Evolutionary conservation across 169 alveolate genomes (phyloP), one percentile per base, ranked within the genome.

Genomic region (Perkinsus chesapeaki): DNA sequence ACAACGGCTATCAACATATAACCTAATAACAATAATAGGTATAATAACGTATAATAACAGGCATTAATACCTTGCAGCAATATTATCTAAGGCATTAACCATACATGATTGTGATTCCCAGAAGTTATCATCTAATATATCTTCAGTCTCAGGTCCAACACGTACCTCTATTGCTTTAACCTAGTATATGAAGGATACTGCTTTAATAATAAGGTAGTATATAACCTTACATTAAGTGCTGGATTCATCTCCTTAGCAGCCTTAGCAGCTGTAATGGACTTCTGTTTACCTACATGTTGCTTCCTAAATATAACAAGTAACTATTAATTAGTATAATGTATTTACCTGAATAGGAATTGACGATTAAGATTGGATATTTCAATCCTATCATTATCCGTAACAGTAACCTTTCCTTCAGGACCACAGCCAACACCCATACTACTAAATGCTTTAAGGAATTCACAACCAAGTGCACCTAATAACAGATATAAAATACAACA

Each of bases 401-500:
- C 98, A 0, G 98, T 96, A 23, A 99, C 95, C 91, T 95, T 91
- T n/a, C 99, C 99, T 16, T 92, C 94, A 3, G 93, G 93, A 1
- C 97, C 96, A 93, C 98, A 96, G 39, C 99, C 99, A 82, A 99
- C 96, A 12, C 99, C 99, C 98, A 99, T 96, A 37, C 99, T 96
- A 9, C 99, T 99, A 96, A 98, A 98, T 91, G 97, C 97, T 95
- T 99, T 99, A 94, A 99, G 96, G 91, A 97, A 98, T 94, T 99
- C 99, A 94, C 99, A 99, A 20, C 99, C 99, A 72, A 99, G 96
- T 23, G 99, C 99, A 0, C 99, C 99, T 48, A 99, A 99, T 31
- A 99, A 99, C 19, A 98, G 99, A 96, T 98, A 93, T 92, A 97
- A 43, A 9, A 16, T 60, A n/a, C n/a, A n/a, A n/a, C n/a, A n/a